A percentile compares a stretch with the other conserved stretches of the same genome.
These are phyloP conservation scores for Kwoniella sp. DNA, from an alignment of 768 basidiomycete species.

Conservation along the genomic window DNA sequence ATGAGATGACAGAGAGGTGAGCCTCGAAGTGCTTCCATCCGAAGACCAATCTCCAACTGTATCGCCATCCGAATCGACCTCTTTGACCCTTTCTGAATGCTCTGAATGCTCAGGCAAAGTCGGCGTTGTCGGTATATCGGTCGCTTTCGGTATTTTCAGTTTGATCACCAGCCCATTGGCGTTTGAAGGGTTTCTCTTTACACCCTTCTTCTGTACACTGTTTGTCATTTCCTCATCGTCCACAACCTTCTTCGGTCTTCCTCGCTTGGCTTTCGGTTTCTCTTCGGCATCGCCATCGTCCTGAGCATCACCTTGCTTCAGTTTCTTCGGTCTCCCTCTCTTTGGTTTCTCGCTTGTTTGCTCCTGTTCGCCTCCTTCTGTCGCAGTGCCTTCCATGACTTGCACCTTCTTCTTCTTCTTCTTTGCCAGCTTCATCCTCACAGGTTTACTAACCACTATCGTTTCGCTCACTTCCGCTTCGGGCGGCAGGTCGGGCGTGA, in stretches of 20 bases:
- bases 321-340: slow-evolving; percentile 4
- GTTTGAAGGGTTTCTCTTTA: background rate
- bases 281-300: background rate
- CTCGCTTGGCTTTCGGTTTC: slow-evolving; percentile 22
- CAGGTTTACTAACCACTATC: background rate
- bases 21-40: slow-evolving; percentile 13
- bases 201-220: background rate
- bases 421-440: background rate
- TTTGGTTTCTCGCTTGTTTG: background rate
- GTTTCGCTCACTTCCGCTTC: slow-evolving; percentile 3
- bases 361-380: background rate
- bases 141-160: slow-evolving; percentile 23
- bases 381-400: background rate
- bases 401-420: background rate
- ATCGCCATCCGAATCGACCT: slow-evolving; percentile 50
- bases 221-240: slow-evolving; percentile 3
- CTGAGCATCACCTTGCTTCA: background rate
- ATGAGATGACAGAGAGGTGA: slow-evolving; percentile 13
- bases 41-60: slow-evolving; percentile 41
- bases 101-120: too few relatives aligned
- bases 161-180: slow-evolving; percentile 19
- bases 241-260: slow-evolving; percentile 16
- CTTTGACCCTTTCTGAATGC: slow-evolving; percentile 27
- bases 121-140: background rate
- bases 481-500: slow-evolving; percentile 33